Percentiles rank a stretch among this genome's conserved stretches.
phyloP scores from a whole-genome alignment of 441 rosid genomes.

The Lepidium campestre region DNA sequence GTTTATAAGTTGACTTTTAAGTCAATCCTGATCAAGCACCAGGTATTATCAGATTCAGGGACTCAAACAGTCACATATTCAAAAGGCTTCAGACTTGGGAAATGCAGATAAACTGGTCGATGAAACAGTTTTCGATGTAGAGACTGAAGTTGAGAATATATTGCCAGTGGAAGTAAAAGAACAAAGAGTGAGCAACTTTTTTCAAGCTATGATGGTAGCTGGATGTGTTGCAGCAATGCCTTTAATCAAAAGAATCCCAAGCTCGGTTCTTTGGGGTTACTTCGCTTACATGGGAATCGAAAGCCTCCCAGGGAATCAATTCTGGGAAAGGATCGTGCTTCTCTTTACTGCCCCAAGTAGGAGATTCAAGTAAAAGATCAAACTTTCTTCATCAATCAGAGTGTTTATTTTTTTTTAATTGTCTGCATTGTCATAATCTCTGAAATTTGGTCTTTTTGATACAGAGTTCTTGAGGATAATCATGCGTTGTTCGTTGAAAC shows the following conservation, averaged over 20 bases:
- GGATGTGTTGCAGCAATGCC: constrained; percentile 71
- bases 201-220: constrained; percentile 57
- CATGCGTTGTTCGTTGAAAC: constrained; percentile 63
- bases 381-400: background rate
- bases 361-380: constrained; percentile 51
- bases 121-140: constrained; percentile 47
- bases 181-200: constrained; percentile 62
- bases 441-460: background rate
- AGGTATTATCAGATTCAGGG: constrained; percentile 29
- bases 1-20: background rate
- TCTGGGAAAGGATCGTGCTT: constrained; percentile 63
- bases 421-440: background rate
- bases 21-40: constrained; percentile 1
- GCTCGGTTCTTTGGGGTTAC: constrained; percentile 69
- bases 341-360: constrained; percentile 64
- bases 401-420: no score
- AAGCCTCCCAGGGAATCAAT: constrained; percentile 70
- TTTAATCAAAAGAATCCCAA: constrained; percentile 50
- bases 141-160: constrained; percentile 54
- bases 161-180: constrained; percentile 70
- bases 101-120: constrained; percentile 37
- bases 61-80: constrained; percentile 46
- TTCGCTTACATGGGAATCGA: constrained; percentile 71
- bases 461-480: constrained; percentile 54
- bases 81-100: constrained; percentile 42